phyloP scores from a whole-genome alignment of 1,139 yeast species.

The Geotrichum reessii region DNA sequence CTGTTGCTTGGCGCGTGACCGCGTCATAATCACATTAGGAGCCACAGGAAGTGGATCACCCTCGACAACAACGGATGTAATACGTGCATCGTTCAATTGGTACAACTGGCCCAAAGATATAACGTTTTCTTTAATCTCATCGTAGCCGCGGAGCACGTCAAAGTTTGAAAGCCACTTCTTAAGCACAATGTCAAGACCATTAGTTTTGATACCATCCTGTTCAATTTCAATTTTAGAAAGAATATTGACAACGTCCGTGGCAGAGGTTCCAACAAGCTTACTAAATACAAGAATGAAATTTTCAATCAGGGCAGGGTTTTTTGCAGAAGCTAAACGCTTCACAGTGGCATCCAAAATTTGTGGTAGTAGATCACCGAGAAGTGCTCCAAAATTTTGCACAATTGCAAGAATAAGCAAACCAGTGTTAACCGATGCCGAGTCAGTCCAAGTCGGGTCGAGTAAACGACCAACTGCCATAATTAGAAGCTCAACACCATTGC shows the following conservation, averaged over 20 bases:
- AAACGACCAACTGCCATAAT: constrained; percentile 33
- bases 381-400: constrained; percentile 51
- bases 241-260: constrained; percentile 56
- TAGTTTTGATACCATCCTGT: neutral
- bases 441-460: constrained; percentile 65
- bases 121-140: constrained; percentile 64
- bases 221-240: constrained; percentile 39
- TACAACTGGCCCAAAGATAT: constrained; percentile 64
- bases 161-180: constrained; percentile 81
- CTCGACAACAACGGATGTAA: constrained; percentile 54
- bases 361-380: constrained; percentile 49
- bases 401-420: constrained; percentile 42
- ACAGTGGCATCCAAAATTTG: constrained; percentile 71
- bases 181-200: constrained; percentile 47
- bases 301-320: constrained; percentile 67
- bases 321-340: constrained; percentile 55
- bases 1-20: constrained; percentile 60
- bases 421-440: constrained; percentile 70
- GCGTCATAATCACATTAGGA: constrained; percentile 62
- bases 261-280: constrained; percentile 57
- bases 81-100: constrained; percentile 50
- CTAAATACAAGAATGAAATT: constrained; percentile 74
- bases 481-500: constrained; percentile 47
- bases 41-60: constrained; percentile 71
- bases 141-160: constrained; percentile 74